A percentile compares a stretch with the other conserved stretches of the same genome.
Evolutionary conservation across 176 grass and related monocot species (phyloP).

Genomic region (Avena insularis): DNA sequence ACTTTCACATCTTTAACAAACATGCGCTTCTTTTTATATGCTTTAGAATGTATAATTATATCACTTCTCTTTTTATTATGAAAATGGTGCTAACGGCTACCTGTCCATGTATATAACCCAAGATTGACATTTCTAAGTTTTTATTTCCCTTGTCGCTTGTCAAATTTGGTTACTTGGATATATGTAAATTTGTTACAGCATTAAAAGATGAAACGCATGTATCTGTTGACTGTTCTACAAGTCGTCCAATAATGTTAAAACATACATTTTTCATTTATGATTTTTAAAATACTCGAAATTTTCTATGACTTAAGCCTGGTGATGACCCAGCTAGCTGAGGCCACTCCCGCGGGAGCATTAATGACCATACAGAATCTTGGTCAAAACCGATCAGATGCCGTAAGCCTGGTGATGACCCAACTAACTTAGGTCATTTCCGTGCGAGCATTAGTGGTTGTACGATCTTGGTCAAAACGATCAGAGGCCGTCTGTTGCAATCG

Average conservation of each 20-base stretch:
- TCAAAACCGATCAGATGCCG: too few species aligned
- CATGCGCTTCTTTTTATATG: slow-evolving; percentile 34
- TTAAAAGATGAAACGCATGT: slow-evolving; percentile 6
- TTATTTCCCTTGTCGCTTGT: not conserved
- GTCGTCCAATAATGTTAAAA: not conserved
- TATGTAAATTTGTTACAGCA: not conserved
- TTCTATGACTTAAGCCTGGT: not conserved
- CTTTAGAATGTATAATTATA: not conserved
- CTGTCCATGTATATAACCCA: not conserved
- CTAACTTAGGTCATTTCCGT: too few species aligned
- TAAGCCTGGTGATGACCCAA: too few species aligned
- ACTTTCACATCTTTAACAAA: not conserved
- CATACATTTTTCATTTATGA: not conserved
- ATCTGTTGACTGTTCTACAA: not conserved
- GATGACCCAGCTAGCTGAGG: too few species aligned
- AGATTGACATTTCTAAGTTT: not conserved
- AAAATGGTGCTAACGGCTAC: not conserved
- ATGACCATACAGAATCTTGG: too few species aligned
- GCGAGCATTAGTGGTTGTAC: too few species aligned
- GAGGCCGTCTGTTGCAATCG: too few species aligned
- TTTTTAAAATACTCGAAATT: not conserved
- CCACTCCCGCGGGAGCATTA: too few species aligned
- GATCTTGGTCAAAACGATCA: too few species aligned
- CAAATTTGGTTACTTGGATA: not conserved
- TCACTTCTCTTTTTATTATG: too few species aligned